Evolutionary conservation across 139 green algal species (phyloP).

Genomic region (Coelastrella sp.): DNA sequence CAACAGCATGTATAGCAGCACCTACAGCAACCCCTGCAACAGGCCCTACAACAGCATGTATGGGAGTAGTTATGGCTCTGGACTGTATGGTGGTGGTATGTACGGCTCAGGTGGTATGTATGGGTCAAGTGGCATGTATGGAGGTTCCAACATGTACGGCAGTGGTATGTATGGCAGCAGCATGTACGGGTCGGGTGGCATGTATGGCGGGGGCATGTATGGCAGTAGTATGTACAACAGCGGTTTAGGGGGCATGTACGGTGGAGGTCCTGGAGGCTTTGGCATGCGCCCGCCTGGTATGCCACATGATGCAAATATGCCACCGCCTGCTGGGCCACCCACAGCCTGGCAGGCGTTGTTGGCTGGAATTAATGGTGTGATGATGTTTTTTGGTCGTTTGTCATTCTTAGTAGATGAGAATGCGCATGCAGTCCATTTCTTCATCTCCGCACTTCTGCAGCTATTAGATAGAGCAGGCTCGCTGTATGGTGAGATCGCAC

Average conservation of each 20-base stretch:
- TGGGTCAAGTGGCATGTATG: slow-evolving; percentile 52
- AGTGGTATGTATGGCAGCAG: slow-evolving; percentile 58
- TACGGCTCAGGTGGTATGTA: slow-evolving; percentile 58
- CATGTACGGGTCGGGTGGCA: slow-evolving; percentile 49
- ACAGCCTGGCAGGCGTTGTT: slow-evolving; percentile 86
- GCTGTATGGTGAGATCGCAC: slow-evolving; percentile 94
- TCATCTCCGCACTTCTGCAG: slow-evolving; percentile 95
- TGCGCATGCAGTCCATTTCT: slow-evolving; percentile 98
- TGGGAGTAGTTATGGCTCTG: slow-evolving; percentile 29
- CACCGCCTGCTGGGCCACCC: slow-evolving; percentile 57
- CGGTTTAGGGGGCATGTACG: slow-evolving; percentile 60
- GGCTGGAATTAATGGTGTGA: slow-evolving; percentile 78
- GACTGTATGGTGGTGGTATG: slow-evolving; percentile 36
- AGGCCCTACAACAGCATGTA: slow-evolving; percentile 46
- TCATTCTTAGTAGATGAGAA: slow-evolving; percentile 99
- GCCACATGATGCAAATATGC: slow-evolving; percentile 56
- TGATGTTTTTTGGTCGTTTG: slow-evolving; percentile 95
- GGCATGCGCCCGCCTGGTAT: slow-evolving; percentile 22
- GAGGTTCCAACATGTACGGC: slow-evolving; percentile 58
- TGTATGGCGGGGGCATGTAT: slow-evolving; percentile 62
- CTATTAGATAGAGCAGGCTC: slow-evolving; percentile 93
- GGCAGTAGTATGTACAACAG: slow-evolving; percentile 51
- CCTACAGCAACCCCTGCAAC: slow-evolving; percentile 35
- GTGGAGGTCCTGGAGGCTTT: slow-evolving; percentile 46
- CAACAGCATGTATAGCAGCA: slow-evolving; percentile 49